Base-by-base conservation (phyloP, 495 filamentous ascomycete genomes). In the Bacidia rubella region DNA sequence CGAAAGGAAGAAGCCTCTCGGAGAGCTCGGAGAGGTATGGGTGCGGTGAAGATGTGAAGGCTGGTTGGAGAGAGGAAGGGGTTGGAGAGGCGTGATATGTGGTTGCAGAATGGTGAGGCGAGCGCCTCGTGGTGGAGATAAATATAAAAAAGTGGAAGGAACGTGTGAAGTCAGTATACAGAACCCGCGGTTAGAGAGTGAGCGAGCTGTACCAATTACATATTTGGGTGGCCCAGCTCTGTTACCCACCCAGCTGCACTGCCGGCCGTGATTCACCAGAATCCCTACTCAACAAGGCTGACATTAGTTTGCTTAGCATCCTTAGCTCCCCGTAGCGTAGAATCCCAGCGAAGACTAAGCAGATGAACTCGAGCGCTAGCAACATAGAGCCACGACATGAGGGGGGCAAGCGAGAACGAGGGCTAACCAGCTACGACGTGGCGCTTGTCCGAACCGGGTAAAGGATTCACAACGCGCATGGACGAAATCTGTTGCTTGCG, bases 401-500 rank as follows among this genome's bases (percentile, higher is more conserved):
- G 47, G 25, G 47, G 47, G 17, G 32, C 0, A 38, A 47, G 44
- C 21, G 2, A 47, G 26, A 26, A 47, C 44, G 44, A 47, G 44
- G 44, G 44, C 44, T 47, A 7, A 35, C 29, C 29, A 35, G 29
- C 29, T 35, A 38, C n/a, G 19, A 27, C 29, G 17, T 38, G 15
- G 47, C 24, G 23, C 47, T 38, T 50, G 26, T 19, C 47, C 47
- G 20, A 23, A 52, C 47, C 47, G n/a, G 44, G 39, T 27, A 35
- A 11, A 53, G 32, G 55, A 57, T 57, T 17, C 32, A 49, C 55
- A 35, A 25, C 39, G 47, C 22, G 48, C 51, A 57, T 51, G 46
- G 29, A 57, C 47, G 52, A 49, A 39, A 32, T 49, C 43, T 52
- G 55, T 48, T 35, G 38, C 48, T 44, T 57, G 52, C 55, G 55